Evolutionary conservation across 208 protist genomes (phyloP).

Genomic region (Trypanosoma scelopori): DNA sequence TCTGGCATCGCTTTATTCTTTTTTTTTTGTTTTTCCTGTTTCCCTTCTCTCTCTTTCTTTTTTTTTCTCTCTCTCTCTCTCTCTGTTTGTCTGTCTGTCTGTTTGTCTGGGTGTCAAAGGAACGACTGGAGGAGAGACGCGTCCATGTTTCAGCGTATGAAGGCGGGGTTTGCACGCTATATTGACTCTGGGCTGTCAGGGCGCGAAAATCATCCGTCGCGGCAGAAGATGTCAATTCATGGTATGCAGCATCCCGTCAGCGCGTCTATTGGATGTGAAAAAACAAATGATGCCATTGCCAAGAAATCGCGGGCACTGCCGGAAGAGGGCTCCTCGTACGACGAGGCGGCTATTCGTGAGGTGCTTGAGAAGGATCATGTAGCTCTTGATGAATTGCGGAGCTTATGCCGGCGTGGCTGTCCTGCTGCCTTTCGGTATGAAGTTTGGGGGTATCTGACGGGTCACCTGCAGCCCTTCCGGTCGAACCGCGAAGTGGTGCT

Average conservation of each 20-base stretch:
- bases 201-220: constrained; percentile 1
- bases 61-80: not conserved
- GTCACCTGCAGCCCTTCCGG: constrained; percentile 45
- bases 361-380: constrained; percentile 34
- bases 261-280: not conserved
- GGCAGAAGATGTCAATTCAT: constrained; percentile 7
- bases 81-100: not conserved
- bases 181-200: not conserved
- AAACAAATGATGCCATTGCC: constrained; percentile 4
- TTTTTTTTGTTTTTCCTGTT: too few relatives aligned
- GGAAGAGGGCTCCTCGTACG: constrained; percentile 14
- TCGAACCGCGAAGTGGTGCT: constrained; percentile 37
- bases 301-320: constrained; percentile 16
- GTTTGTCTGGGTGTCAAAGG: not conserved
- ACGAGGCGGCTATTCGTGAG: constrained; percentile 27
- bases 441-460: constrained; percentile 62
- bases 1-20: too few relatives aligned
- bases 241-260: constrained; percentile 1
- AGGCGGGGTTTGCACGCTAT: constrained; percentile 2
- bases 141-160: constrained; percentile 15
- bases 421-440: constrained; percentile 47
- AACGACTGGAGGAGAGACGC: not conserved
- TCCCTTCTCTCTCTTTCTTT: too few relatives aligned
- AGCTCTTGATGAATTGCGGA: constrained; percentile 39
- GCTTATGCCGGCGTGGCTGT: constrained; percentile 59